A percentile compares a stretch with the other conserved stretches of the same genome.
Conservation (phyloP, 202 grass and related monocot genomes). For the Miscanthus sacchariflorus region DNA sequence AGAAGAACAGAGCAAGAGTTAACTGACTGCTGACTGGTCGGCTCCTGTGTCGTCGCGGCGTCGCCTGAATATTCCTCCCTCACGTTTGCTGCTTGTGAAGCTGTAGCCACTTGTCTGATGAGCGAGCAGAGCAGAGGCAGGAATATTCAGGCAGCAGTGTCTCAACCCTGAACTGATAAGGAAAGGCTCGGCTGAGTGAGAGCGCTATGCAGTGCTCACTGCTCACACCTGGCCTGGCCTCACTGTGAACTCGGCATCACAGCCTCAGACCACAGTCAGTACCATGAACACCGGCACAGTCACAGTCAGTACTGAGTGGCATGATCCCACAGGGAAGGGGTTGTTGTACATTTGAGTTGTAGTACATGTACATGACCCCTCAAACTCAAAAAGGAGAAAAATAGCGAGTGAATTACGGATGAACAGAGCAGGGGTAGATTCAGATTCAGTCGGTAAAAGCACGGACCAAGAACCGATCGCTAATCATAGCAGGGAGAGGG, state of each 20-base stretch:
- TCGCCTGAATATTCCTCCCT: slow-evolving; percentile 27
- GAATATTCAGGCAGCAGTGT: background rate
- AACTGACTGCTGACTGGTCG: slow-evolving; percentile 9
- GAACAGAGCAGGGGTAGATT: background rate
- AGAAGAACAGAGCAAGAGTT: slow-evolving; percentile 40
- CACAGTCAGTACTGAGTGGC: background rate
- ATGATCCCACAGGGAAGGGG: background rate
- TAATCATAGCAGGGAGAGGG: background rate
- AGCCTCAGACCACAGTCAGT: background rate
- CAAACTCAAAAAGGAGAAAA: background rate
- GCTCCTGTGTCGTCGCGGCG: background rate
- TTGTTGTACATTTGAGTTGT: background rate
- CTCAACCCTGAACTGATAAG: background rate
- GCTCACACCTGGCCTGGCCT: background rate
- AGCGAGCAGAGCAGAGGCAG: background rate
- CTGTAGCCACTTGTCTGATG: background rate
- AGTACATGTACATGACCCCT: background rate
- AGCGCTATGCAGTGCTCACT: background rate
- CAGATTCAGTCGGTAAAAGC: slow-evolving; percentile 10
- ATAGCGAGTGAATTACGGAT: background rate
- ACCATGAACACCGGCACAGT: too few species aligned
- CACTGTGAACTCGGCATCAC: background rate
- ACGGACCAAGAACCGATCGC: background rate
- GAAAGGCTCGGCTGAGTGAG: background rate
- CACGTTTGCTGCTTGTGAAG: slow-evolving; percentile 25